A percentile compares a stretch with the other conserved stretches of the same genome.
These are phyloP conservation scores for Pleurotus pulmonarius DNA, from an alignment of 768 basidiomycete genomes.

Conservation along the genomic window DNA sequence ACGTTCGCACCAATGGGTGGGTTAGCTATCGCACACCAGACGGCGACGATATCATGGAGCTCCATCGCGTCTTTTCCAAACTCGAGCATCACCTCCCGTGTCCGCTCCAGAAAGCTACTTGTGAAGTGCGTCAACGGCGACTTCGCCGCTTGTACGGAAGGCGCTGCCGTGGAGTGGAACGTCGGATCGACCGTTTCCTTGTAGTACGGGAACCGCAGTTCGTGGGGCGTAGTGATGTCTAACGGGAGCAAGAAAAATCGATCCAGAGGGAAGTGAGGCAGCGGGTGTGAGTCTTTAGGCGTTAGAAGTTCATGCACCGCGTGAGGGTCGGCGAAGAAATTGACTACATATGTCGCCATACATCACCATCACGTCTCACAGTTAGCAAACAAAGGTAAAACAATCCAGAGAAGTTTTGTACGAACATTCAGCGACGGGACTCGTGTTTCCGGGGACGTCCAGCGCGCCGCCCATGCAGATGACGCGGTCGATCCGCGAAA, in stretches of 20 bases:
- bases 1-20: slow-evolving; percentile 41
- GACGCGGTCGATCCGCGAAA: slow-evolving; percentile 63
- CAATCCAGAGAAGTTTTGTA: neutral
- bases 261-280: slow-evolving; percentile 53
- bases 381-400: neutral
- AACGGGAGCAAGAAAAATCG: slow-evolving; percentile 71
- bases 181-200: slow-evolving; percentile 52
- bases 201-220: slow-evolving; percentile 71
- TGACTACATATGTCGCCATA: slow-evolving; percentile 42
- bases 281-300: slow-evolving; percentile 23
- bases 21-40: slow-evolving; percentile 82
- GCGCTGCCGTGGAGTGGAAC: slow-evolving; percentile 45
- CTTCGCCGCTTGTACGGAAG: slow-evolving; percentile 48
- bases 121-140: slow-evolving; percentile 71
- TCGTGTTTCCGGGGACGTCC: slow-evolving; percentile 87
- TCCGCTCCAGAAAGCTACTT: slow-evolving; percentile 71
- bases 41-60: slow-evolving; percentile 84
- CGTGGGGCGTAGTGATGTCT: slow-evolving; percentile 80
- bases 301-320: slow-evolving; percentile 70
- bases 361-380: no score
- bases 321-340: slow-evolving; percentile 84
- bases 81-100: slow-evolving; percentile 70
- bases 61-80: slow-evolving; percentile 87
- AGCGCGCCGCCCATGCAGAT: slow-evolving; percentile 93
- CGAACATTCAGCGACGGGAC: slow-evolving; percentile 77